A percentile compares a stretch with the other conserved stretches of the same genome.
Conservation (phyloP, 176 grass and related monocot species). For the Aegilops longissima region DNA sequence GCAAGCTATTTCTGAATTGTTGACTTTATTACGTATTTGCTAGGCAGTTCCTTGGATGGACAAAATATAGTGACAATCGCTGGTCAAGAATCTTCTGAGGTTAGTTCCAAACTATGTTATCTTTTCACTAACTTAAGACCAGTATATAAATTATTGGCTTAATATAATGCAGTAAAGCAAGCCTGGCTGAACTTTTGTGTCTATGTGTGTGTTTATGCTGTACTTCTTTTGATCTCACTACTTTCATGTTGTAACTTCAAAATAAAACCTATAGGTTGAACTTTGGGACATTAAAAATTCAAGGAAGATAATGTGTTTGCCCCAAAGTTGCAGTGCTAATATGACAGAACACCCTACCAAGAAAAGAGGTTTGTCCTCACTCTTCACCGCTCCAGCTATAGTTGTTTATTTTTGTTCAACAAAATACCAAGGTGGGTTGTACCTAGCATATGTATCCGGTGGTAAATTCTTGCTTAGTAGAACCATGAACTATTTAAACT, state of each 20-base stretch:
- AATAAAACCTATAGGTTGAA: conserved; percentile 62
- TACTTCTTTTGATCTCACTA: too few relatives aligned
- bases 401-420: background rate
- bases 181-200: background rate
- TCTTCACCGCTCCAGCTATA: conserved; percentile 1
- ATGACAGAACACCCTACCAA: conserved; percentile 45
- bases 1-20: background rate
- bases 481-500: conserved; percentile 13
- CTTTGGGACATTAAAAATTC: conserved; percentile 76
- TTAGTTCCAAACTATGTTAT: conserved; percentile 25
- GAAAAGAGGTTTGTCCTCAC: conserved; percentile 54
- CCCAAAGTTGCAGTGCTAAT: conserved; percentile 40
- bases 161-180: background rate
- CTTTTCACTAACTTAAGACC: conserved; percentile 16
- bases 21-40: conserved; percentile 19
- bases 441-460: background rate
- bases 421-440: conserved; percentile 10
- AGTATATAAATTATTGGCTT: background rate
- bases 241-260: conserved; percentile 8
- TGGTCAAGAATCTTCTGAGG: conserved; percentile 70
- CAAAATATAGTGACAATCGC: conserved; percentile 68
- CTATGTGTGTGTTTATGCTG: background rate
- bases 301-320: conserved; percentile 65
- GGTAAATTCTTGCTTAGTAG: too few relatives aligned
- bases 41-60: conserved; percentile 39